phyloP scores from a whole-genome alignment of 305 asterid species.

The Fraxinus albicans region DNA sequence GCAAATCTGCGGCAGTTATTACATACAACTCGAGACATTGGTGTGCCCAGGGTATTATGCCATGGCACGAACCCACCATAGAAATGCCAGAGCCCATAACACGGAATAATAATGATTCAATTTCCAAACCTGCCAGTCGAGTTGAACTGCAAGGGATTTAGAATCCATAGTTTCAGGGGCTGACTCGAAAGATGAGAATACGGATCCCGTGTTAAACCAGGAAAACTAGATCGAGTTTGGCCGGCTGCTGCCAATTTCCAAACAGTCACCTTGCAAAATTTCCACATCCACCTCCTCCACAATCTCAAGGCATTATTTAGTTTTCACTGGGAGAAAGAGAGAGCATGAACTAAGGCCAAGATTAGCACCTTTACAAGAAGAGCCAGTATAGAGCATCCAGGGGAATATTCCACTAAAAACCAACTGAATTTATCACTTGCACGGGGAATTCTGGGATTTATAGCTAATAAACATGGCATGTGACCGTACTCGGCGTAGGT shows the following conservation, averaged over 20 bases:
- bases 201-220: background rate
- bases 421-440: slow-evolving; percentile 12
- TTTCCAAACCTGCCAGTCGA: background rate
- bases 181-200: background rate
- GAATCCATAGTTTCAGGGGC: slow-evolving; percentile 16
- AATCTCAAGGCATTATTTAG: slow-evolving; percentile 17
- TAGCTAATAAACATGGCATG: slow-evolving; percentile 15
- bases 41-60: background rate
- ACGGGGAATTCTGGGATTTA: slow-evolving; percentile 18
- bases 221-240: background rate
- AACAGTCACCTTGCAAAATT: background rate
- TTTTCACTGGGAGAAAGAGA: slow-evolving; percentile 14
- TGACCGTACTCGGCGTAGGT: slow-evolving; percentile 6
- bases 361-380: background rate
- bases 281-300: slow-evolving; percentile 9
- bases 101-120: background rate
- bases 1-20: background rate
- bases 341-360: slow-evolving; percentile 7
- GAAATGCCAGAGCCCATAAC: background rate
- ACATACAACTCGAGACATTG: background rate
- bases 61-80: background rate
- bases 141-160: slow-evolving; percentile 4
- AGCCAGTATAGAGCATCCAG: slow-evolving; percentile 7
- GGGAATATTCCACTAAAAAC: background rate
- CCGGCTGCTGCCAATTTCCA: slow-evolving; percentile 6